Conservation (phyloP, 306 rosid genomes). For the Rosa lucieae region DNA sequence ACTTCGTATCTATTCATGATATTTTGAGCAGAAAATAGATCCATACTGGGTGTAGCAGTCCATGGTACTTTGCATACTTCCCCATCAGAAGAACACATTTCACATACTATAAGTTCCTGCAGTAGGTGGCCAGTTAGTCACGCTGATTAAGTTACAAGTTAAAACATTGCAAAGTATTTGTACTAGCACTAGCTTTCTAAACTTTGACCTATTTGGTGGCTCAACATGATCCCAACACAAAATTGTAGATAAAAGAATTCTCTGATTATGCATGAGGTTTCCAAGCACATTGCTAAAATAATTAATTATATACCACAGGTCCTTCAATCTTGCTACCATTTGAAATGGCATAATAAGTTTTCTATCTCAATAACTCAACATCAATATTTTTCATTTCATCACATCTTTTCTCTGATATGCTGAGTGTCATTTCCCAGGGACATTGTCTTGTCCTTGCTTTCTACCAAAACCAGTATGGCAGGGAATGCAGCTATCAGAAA, state of each 20-base stretch:
- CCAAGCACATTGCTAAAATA: not conserved
- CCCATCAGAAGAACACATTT: slow-evolving; percentile 61
- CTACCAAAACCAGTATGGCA: not conserved
- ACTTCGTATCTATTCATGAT: slow-evolving; percentile 65
- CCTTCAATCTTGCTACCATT: not conserved
- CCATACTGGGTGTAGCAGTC: slow-evolving; percentile 83
- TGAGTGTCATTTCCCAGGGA: not conserved
- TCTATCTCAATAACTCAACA: not conserved
- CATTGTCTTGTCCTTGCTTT: not conserved
- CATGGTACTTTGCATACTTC: slow-evolving; percentile 63
- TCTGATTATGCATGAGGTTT: not conserved
- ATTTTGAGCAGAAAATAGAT: slow-evolving; percentile 64
- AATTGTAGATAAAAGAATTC: not conserved
- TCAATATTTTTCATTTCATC: not conserved
- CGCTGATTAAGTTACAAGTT: slow-evolving; percentile 13
- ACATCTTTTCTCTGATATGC: not conserved
- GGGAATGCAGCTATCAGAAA: not conserved
- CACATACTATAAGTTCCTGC: slow-evolving; percentile 77
- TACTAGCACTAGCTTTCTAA: not conserved
- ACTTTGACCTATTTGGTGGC: not conserved
- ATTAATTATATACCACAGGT: not conserved
- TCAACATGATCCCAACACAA: not conserved
- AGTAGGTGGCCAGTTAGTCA: slow-evolving; percentile 29
- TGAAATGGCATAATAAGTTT: not conserved
- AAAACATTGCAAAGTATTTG: slow-evolving; percentile 8